phyloP scores from a whole-genome alignment of 805 yeast species.

The Candida ascalaphidarum region DNA sequence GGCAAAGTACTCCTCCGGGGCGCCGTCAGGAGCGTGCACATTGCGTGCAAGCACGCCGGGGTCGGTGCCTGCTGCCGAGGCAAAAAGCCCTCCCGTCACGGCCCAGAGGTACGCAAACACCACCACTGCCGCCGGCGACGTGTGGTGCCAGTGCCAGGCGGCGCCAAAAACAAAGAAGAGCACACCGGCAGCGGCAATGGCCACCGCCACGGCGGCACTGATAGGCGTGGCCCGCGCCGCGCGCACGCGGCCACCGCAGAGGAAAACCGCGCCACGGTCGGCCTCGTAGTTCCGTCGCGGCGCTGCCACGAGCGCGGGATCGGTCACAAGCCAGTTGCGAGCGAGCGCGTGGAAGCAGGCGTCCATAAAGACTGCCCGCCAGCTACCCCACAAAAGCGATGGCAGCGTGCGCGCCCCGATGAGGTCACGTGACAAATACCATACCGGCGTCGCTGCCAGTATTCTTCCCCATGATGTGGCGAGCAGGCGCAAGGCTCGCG shows the following conservation, averaged over 20 bases:
- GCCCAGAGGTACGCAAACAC: slow-evolving; percentile 53
- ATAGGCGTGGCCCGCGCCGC: slow-evolving; percentile 33
- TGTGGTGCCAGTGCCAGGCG: slow-evolving; percentile 46
- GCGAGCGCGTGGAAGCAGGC: slow-evolving; percentile 1
- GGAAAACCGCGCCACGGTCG: slow-evolving; percentile 28
- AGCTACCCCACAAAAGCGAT: too few relatives aligned
- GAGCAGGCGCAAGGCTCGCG: background rate
- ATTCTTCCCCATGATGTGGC: background rate
- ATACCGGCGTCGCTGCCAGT: background rate
- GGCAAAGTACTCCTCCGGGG: slow-evolving; percentile 44
- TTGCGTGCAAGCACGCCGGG: slow-evolving; percentile 69
- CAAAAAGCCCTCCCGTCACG: slow-evolving; percentile 37
- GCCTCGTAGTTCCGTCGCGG: slow-evolving; percentile 36
- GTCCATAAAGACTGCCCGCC: too few relatives aligned
- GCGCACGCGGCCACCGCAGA: slow-evolving; percentile 60
- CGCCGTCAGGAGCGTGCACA: slow-evolving; percentile 39
- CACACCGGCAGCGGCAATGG: slow-evolving; percentile 38
- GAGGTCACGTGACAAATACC: too few relatives aligned
- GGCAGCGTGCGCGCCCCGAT: too few relatives aligned
- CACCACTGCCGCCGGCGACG: slow-evolving; percentile 49
- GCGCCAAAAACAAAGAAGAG: slow-evolving; percentile 41
- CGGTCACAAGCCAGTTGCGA: slow-evolving; percentile 18
- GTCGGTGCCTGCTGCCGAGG: slow-evolving; percentile 51
- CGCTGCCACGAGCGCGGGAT: slow-evolving; percentile 8
- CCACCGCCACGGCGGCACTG: slow-evolving; percentile 23